These are phyloP conservation scores for Bertia moriformis DNA, from an alignment of 2,329 filamentous ascomycete species.

Conservation along the genomic window DNA sequence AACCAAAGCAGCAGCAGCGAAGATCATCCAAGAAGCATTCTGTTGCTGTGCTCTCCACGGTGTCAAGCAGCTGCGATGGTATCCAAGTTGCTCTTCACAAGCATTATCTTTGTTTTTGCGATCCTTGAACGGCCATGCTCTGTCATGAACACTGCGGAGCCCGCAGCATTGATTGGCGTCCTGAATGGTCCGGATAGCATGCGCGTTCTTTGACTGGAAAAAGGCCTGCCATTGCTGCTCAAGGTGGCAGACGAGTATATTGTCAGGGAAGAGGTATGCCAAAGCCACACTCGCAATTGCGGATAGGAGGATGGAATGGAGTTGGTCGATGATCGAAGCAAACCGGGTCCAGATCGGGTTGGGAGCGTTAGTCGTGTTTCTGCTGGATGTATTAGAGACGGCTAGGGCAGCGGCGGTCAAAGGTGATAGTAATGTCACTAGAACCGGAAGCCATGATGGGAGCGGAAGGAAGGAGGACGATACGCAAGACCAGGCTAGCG, in stretches of 20 bases:
- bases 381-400: not conserved
- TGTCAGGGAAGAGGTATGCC: conserved; percentile 9
- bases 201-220: conserved; percentile 13
- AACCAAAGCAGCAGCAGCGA: conserved; percentile 10
- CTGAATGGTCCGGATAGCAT: conserved; percentile 16
- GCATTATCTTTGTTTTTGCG: conserved; percentile 11
- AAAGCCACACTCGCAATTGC: not conserved
- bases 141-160: conserved; percentile 16
- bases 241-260: conserved; percentile 11
- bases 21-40: conserved; percentile 12
- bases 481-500: conserved; percentile 12
- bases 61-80: conserved; percentile 12
- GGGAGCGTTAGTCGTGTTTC: not conserved
- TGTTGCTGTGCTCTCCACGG: conserved; percentile 13
- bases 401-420: not conserved
- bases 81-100: conserved; percentile 15
- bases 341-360: not conserved
- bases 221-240: conserved; percentile 14
- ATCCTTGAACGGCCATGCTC: conserved; percentile 20
- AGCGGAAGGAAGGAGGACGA: conserved; percentile 10
- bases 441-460: conserved; percentile 9
- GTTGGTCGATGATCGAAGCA: too few relatives aligned
- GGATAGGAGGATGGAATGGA: not conserved
- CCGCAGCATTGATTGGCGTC: conserved; percentile 17
- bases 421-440: conserved; percentile 2